phyloP scores from a whole-genome alignment of 352 stramenopile species.

The Globisporangium camurandrum region DNA sequence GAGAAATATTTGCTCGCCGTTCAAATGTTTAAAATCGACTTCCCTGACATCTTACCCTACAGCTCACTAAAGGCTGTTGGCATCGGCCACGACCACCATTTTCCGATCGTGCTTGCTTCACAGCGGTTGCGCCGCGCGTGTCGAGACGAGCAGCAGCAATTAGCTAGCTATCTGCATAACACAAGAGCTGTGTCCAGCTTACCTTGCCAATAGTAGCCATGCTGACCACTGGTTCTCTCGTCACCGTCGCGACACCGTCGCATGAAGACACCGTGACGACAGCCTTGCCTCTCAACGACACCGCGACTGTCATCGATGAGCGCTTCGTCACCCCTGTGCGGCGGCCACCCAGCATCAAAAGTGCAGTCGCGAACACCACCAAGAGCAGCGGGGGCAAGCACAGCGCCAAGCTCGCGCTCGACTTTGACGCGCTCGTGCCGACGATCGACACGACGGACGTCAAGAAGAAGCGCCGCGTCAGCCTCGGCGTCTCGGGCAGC shows the following conservation, averaged over 20 bases:
- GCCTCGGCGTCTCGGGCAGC: slow-evolving; percentile 5
- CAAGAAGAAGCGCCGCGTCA: slow-evolving; percentile 12
- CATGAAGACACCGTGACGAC: background rate
- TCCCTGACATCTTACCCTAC: no score
- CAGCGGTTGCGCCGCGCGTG: no score
- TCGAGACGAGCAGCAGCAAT: background rate
- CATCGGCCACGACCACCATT: no score
- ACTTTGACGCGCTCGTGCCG: slow-evolving; percentile 8
- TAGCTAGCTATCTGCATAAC: background rate
- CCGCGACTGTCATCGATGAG: background rate
- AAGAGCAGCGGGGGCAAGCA: slow-evolving; percentile 4
- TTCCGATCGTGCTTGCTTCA: no score
- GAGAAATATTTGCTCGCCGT: no score
- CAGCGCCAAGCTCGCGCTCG: slow-evolving; percentile 3
- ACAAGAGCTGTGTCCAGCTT: no score
- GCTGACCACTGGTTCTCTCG: slow-evolving; percentile 12
- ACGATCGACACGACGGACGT: slow-evolving; percentile 6
- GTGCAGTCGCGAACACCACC: no score
- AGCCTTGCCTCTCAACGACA: slow-evolving; percentile 2
- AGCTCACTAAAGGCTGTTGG: no score
- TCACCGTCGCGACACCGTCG: no score
- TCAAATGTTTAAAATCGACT: no score
- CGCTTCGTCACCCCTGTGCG: slow-evolving; percentile 12
- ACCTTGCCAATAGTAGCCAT: background rate
- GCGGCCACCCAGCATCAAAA: slow-evolving; percentile 1